Conservation (phyloP, 352 stramenopile species). For the Globisporangium orthogonon region DNA sequence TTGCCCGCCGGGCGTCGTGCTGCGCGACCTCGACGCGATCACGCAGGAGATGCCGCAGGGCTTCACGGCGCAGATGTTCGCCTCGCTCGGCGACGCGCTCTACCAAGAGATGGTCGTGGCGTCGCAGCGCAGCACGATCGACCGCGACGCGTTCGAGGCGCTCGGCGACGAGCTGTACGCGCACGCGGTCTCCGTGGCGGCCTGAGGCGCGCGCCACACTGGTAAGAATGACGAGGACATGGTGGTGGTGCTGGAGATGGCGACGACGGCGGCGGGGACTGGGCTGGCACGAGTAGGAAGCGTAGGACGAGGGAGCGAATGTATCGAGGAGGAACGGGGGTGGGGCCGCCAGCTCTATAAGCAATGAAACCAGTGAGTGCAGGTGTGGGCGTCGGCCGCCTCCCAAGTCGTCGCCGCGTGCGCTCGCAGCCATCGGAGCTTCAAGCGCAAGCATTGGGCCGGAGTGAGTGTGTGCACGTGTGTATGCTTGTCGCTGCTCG, state of each 20-base stretch:
- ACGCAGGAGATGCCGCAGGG: conserved; percentile 44
- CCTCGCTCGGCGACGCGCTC: conserved; percentile 51
- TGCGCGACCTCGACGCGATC: conserved; percentile 51
- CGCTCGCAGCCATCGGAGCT: too few relatives aligned
- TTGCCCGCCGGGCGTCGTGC: conserved; percentile 27
- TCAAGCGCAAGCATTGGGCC: too few relatives aligned
- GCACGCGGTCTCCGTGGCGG: conserved; percentile 43
- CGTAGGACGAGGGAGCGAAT: not conserved
- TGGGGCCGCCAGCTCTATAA: not conserved
- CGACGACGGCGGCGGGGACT: not conserved
- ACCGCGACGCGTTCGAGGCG: conserved; percentile 38
- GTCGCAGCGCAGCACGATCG: conserved; percentile 36
- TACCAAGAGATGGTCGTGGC: conserved; percentile 60
- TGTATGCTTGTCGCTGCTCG: not conserved
- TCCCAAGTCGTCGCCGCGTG: too few relatives aligned
- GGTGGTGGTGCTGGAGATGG: not conserved
- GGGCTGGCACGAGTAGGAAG: not conserved
- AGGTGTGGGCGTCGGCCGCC: not conserved
- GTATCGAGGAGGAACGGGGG: not conserved
- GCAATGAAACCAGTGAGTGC: not conserved
- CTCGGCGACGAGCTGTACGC: conserved; percentile 49
- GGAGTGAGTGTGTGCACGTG: too few relatives aligned
- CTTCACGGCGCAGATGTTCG: conserved; percentile 71
- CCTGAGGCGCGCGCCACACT: conserved; percentile 8
- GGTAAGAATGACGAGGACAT: not conserved